phyloP scores from a whole-genome alignment of 2,329 filamentous ascomycete genomes.

The Ophiocordyceps unilateralis region DNA sequence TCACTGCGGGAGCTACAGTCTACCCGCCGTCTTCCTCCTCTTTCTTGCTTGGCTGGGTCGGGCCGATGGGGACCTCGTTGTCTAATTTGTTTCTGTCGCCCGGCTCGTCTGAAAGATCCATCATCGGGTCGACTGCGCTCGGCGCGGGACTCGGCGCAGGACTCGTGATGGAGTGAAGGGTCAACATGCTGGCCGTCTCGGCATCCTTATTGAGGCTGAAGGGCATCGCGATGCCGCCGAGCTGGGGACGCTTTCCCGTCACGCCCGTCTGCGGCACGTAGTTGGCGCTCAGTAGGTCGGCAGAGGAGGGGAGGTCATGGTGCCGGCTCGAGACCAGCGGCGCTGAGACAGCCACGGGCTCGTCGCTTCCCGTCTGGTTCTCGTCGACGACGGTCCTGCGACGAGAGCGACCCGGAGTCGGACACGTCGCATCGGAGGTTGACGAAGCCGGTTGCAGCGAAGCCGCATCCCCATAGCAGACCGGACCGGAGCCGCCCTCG shows the following conservation, averaged over 20 bases:
- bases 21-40: background rate
- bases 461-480: slow-evolving; percentile 22
- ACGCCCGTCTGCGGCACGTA: slow-evolving; percentile 29
- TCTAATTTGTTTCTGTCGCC: slow-evolving; percentile 19
- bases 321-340: slow-evolving; percentile 4
- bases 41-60: slow-evolving; percentile 3
- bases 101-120: slow-evolving; percentile 1
- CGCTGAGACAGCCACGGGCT: too few species aligned
- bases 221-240: slow-evolving; percentile 54
- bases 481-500: slow-evolving; percentile 25
- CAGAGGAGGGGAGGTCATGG: slow-evolving; percentile 24
- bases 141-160: slow-evolving; percentile 9
- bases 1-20: background rate
- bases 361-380: slow-evolving; percentile 23
- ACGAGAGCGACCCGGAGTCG: slow-evolving; percentile 20
- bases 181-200: slow-evolving; percentile 54
- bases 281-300: slow-evolving; percentile 25
- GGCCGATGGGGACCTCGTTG: slow-evolving; percentile 13
- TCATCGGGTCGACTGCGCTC: slow-evolving; percentile 9
- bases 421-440: slow-evolving; percentile 8
- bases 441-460: slow-evolving; percentile 15
- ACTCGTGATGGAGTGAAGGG: slow-evolving; percentile 30
- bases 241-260: slow-evolving; percentile 44
- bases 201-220: slow-evolving; percentile 50
- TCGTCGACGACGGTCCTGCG: slow-evolving; percentile 32